Percentiles rank a stretch among this genome's conserved stretches.
Evolutionary conservation across 495 filamentous ascomycete genomes (phyloP).

Genomic region (Aspergillus ellipticus): DNA sequence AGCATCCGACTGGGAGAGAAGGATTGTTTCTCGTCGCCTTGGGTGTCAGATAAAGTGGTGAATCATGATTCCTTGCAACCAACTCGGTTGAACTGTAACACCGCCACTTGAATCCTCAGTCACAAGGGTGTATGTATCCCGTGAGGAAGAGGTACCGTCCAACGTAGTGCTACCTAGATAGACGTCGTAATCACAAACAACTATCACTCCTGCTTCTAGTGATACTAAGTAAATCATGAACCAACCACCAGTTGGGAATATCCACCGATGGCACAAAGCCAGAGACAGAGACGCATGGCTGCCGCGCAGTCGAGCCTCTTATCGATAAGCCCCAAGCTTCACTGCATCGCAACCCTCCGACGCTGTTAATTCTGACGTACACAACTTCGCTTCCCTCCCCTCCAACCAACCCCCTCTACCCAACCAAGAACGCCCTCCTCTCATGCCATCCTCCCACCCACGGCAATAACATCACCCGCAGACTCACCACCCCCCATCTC

Average conservation of each 20-base stretch:
- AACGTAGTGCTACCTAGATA: background rate
- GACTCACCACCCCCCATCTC: background rate
- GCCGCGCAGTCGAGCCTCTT: conserved; percentile 13
- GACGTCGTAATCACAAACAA: background rate
- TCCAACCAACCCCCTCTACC: conserved; percentile 1
- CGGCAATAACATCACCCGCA: background rate
- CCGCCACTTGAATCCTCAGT: too few species aligned
- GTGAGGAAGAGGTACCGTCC: too few species aligned
- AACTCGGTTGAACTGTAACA: background rate
- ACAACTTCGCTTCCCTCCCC: background rate
- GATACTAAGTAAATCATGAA: too few species aligned
- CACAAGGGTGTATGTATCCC: too few species aligned
- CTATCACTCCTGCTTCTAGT: too few species aligned
- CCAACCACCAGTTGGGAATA: background rate
- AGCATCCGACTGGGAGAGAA: too few species aligned
- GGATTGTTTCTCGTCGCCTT: background rate
- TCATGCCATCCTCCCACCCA: background rate
- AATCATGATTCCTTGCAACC: background rate
- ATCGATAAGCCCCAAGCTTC: conserved; percentile 29
- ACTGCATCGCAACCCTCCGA: background rate
- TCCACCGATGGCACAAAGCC: too few species aligned
- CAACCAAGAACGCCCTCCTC: background rate
- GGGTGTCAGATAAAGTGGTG: too few species aligned
- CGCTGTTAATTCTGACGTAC: background rate
- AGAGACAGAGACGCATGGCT: too few species aligned